Base-by-base conservation (phyloP, 352 stramenopile species). In the Globisporangium lucens region DNA sequence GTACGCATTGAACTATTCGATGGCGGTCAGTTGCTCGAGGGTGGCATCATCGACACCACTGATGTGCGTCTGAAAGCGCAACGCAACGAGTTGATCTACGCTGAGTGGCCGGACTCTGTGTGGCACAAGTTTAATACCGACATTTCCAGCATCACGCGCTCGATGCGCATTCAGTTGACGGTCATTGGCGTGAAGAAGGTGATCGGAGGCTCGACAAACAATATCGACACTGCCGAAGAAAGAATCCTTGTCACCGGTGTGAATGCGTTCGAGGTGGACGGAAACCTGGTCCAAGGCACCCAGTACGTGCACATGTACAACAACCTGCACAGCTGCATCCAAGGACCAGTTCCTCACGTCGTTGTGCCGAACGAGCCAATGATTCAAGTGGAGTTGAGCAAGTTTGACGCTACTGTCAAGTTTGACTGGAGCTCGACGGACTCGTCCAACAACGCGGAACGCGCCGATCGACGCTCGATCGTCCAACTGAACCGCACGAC, bases 191-290 rank as follows among this genome's bases (percentile, higher is more conserved):
- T 93, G 22, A 90, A 90, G 65, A 91, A 90, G 64, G 66, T 83
- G 30, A 80, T 90, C 61, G 75, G 75, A 47, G 70, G 73, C 4
- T 78, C 76, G 4, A 71, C 73, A 24, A 72, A 78, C 1, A 82
- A 65, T 35, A 73, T 82, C 57, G 78, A 83, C 27, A 56, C 61
- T 0, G 63, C 65, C 1, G 80, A 90, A 58, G 87, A 95, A 67
- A 87, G 77, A 24, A 91, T 95, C 67, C 74, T 95, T 3, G 82
- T 91, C 30, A 93, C 85, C 0, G 87, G 87, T 13, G 70, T 95
- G 66, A 95, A 95, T 65, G 82, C 81, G 1, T 95, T 95, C 27
- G 84, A 94, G 24, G 85, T 95, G 24, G 84, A 94, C 64, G 85
- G 85, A 33, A 71, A 69, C 58, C 72, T 95, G 5, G 72, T 71